Percentiles rank a stretch among this genome's conserved stretches.
These are phyloP conservation scores for Ilex aquifolium DNA, from an alignment of 257 asterid species.

Conservation along the genomic window DNA sequence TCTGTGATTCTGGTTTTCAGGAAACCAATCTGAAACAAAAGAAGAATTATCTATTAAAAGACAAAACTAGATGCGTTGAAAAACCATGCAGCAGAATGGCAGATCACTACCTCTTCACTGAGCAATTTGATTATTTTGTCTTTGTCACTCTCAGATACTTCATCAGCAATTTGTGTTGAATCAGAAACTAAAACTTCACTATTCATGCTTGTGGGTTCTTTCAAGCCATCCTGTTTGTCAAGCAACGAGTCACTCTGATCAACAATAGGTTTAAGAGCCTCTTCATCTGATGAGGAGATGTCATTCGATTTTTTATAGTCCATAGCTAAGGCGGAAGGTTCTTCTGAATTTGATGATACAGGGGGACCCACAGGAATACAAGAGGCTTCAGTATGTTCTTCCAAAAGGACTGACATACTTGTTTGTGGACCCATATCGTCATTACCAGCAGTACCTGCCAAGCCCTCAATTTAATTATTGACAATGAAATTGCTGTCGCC, in stretches of 20 bases:
- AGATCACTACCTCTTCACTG: constrained; percentile 59
- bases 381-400: constrained; percentile 33
- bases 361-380: constrained; percentile 54
- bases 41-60: constrained; percentile 14
- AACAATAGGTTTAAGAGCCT: constrained; percentile 17
- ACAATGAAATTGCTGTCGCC: constrained; percentile 25
- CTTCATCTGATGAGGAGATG: constrained; percentile 34
- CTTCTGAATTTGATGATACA: constrained; percentile 54
- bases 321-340: constrained; percentile 33
- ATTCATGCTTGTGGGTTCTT: constrained; percentile 23
- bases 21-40: constrained; percentile 50
- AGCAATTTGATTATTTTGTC: constrained; percentile 43
- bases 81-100: constrained; percentile 8
- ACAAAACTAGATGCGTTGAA: constrained; percentile 12
- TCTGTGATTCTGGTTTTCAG: constrained; percentile 55
- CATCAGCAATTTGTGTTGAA: constrained; percentile 29
- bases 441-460: constrained; percentile 20
- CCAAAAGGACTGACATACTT: constrained; percentile 23
- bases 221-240: constrained; percentile 13
- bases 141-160: constrained; percentile 28
- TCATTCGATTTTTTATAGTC: constrained; percentile 27
- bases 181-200: constrained; percentile 33
- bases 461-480: constrained; percentile 29
- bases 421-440: constrained; percentile 10
- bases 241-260: constrained; percentile 18